phyloP scores from a whole-genome alignment of 2,329 filamentous ascomycete genomes.

The Catunica adiposa region DNA sequence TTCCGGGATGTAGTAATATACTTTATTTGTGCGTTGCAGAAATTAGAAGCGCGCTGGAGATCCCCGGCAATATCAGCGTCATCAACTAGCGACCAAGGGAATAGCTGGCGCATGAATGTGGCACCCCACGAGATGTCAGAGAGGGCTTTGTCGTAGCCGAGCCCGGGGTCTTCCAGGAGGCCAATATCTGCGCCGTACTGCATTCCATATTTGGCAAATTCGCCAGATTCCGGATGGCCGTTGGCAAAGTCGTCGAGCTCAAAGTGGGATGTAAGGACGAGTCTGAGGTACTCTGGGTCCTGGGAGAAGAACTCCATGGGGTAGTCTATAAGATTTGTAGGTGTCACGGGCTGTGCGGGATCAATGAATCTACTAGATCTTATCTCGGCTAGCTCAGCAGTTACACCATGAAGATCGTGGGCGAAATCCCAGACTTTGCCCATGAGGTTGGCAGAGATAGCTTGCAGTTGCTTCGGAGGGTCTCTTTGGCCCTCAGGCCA shows the following conservation, averaged over 20 bases:
- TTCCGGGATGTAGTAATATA: not conserved
- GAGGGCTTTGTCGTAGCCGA: not conserved
- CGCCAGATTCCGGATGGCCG: not conserved
- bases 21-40: not conserved
- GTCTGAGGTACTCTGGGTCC: not conserved
- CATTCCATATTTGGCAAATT: not conserved
- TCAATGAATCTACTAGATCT: not conserved
- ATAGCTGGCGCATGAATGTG: not conserved
- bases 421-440: not conserved
- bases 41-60: not conserved
- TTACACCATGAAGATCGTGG: not conserved
- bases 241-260: not conserved
- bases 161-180: not conserved
- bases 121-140: not conserved
- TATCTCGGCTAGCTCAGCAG: not conserved
- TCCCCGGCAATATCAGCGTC: not conserved
- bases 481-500: not conserved
- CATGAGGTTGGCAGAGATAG: not conserved
- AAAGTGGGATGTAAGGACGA: not conserved
- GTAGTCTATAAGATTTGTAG: not conserved
- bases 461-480: not conserved
- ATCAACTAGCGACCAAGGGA: not conserved
- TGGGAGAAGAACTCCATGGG: not conserved
- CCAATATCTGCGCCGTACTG: not conserved
- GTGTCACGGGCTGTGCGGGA: not conserved